These are phyloP conservation scores for Triangularia verruculosa DNA, from an alignment of 2,329 filamentous ascomycete genomes.

Conservation along the genomic window DNA sequence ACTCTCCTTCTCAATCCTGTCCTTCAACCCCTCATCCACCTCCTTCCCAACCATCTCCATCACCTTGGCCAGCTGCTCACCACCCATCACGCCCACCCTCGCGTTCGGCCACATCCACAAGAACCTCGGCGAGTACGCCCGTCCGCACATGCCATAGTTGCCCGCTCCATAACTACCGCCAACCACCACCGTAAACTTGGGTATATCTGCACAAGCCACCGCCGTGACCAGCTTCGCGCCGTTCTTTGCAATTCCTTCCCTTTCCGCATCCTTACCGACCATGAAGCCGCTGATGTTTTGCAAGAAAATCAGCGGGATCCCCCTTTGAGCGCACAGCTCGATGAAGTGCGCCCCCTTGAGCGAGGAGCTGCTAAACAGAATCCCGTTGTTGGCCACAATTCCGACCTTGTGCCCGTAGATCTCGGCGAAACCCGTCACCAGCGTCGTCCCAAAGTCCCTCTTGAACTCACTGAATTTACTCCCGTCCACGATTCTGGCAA, in stretches of 20 bases:
- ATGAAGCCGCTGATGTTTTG: slow-evolving; percentile 99
- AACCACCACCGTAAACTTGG: slow-evolving; percentile 96
- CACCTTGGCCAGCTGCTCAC: slow-evolving; percentile 84
- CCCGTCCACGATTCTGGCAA: slow-evolving; percentile 88
- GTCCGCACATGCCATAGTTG: slow-evolving; percentile 98
- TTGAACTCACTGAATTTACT: slow-evolving; percentile 94
- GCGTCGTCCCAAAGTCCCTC: slow-evolving; percentile 79
- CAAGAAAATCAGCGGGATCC: slow-evolving; percentile 86
- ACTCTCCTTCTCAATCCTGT: slow-evolving; percentile 84
- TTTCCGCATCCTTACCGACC: slow-evolving; percentile 90
- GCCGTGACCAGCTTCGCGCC: slow-evolving; percentile 95
- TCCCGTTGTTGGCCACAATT: slow-evolving; percentile 94
- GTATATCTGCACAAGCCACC: slow-evolving; percentile 88
- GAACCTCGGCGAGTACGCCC: slow-evolving; percentile 87
- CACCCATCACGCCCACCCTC: slow-evolving; percentile 94
- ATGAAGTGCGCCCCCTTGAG: slow-evolving; percentile 97
- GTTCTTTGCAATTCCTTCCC: slow-evolving; percentile 95
- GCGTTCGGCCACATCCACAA: slow-evolving; percentile 98
- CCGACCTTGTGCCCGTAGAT: slow-evolving; percentile 91
- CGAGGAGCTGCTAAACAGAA: slow-evolving; percentile 83
- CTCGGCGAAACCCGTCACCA: slow-evolving; percentile 86
- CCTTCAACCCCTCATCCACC: slow-evolving; percentile 75
- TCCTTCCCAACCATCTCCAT: slow-evolving; percentile 92
- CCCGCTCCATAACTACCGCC: slow-evolving; percentile 89
- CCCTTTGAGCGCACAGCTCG: slow-evolving; percentile 85